These are phyloP conservation scores for Rasamsonia emersonii DNA, from an alignment of 2,329 filamentous ascomycete species.

Conservation along the genomic window DNA sequence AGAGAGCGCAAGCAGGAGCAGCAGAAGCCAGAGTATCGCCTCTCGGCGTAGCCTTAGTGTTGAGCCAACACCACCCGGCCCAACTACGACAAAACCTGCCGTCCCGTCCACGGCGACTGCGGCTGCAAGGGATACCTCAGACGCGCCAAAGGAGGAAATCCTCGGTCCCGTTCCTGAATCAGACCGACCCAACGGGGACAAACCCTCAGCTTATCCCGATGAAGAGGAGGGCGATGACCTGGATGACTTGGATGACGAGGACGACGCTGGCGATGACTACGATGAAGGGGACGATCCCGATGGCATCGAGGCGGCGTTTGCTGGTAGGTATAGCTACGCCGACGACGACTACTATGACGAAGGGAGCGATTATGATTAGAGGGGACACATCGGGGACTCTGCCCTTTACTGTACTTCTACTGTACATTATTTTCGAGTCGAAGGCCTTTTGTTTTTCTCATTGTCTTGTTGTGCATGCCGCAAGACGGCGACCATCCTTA, in stretches of 20 bases:
- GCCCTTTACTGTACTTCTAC: too few relatives aligned
- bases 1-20: slow-evolving; percentile 21
- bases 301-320: slow-evolving; percentile 27
- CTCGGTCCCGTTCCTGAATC: slow-evolving; percentile 14
- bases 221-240: slow-evolving; percentile 18
- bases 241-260: slow-evolving; percentile 11
- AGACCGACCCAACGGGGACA: slow-evolving; percentile 7
- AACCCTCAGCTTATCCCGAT: slow-evolving; percentile 14
- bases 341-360: slow-evolving; percentile 27
- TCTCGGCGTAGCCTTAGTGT: slow-evolving; percentile 22
- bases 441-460: too few relatives aligned
- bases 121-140: slow-evolving; percentile 9
- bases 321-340: slow-evolving; percentile 26
- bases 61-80: slow-evolving; percentile 14
- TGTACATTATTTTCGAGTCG: too few relatives aligned
- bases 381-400: background rate
- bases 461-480: too few relatives aligned
- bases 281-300: slow-evolving; percentile 26
- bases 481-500: too few relatives aligned
- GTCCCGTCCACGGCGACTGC: slow-evolving; percentile 10
- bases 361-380: slow-evolving; percentile 17
- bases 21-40: slow-evolving; percentile 25
- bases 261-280: slow-evolving; percentile 21
- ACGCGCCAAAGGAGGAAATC: slow-evolving; percentile 16
- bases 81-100: slow-evolving; percentile 11